Conservation (phyloP, 495 filamentous ascomycete genomes). For the Neurospora discreta region DNA sequence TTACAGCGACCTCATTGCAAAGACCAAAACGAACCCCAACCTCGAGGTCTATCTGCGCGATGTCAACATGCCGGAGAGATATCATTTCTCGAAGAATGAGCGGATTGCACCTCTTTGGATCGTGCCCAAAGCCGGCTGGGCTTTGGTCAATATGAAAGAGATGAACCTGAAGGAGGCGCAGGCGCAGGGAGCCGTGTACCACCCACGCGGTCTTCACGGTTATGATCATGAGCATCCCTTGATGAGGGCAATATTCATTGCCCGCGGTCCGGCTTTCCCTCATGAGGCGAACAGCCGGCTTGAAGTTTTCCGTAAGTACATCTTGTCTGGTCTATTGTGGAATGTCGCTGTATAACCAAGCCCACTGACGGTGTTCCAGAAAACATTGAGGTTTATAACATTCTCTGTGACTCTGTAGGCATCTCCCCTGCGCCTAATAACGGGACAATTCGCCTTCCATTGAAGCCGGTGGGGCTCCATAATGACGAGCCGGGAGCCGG, state of each 20-base stretch:
- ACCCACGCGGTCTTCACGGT: slow-evolving; percentile 72
- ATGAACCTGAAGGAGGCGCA: slow-evolving; percentile 57
- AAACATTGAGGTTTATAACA: slow-evolving; percentile 93
- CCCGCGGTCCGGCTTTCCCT: slow-evolving; percentile 78
- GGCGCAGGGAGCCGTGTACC: slow-evolving; percentile 51
- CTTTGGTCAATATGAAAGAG: slow-evolving; percentile 67
- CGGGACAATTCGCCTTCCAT: slow-evolving; percentile 72
- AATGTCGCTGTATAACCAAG: neutral
- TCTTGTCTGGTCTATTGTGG: neutral
- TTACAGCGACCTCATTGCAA: slow-evolving; percentile 37
- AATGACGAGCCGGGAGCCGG: slow-evolving; percentile 15
- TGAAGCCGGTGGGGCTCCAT: slow-evolving; percentile 60
- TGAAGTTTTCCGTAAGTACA: slow-evolving; percentile 68
- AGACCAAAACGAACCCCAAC: slow-evolving; percentile 46
- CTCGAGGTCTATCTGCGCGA: slow-evolving; percentile 79
- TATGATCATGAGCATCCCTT: slow-evolving; percentile 84
- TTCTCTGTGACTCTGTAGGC: slow-evolving; percentile 75
- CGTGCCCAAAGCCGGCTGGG: slow-evolving; percentile 81
- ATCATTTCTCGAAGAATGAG: slow-evolving; percentile 73
- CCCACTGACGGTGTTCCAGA: slow-evolving; percentile 37
- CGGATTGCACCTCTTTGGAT: slow-evolving; percentile 92
- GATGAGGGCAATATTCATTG: slow-evolving; percentile 89
- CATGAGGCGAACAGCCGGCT: slow-evolving; percentile 71
- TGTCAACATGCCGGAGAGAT: slow-evolving; percentile 73
- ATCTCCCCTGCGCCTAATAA: slow-evolving; percentile 63